Conservation (phyloP, 129 eudicot genomes). For the Flaveria trinervia region DNA sequence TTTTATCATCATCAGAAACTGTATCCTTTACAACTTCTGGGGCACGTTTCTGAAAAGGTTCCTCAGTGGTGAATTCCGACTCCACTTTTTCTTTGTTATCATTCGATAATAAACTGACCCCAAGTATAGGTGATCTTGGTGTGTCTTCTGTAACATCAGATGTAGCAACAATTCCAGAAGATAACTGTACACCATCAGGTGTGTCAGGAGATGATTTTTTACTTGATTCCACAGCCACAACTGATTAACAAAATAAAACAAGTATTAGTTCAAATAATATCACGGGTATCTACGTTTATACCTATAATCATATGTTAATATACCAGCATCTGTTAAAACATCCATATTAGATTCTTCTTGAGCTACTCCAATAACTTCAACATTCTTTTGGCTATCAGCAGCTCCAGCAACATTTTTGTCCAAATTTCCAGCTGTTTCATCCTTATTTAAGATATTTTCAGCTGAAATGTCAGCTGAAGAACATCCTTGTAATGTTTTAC, state of each 20-base stretch:
- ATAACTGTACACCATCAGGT: constrained; percentile 16
- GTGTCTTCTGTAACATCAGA: constrained; percentile 36
- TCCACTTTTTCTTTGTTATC: constrained; percentile 34
- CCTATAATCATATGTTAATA: constrained; percentile 11
- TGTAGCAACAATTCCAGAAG: constrained; percentile 29
- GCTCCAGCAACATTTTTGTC: constrained; percentile 29
- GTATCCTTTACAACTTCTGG: constrained; percentile 34
- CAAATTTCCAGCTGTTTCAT: constrained; percentile 32
- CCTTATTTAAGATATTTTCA: constrained; percentile 28
- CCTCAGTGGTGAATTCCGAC: constrained; percentile 28
- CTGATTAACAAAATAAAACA: constrained; percentile 36
- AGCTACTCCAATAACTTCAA: constrained; percentile 31
- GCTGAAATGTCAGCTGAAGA: constrained; percentile 36
- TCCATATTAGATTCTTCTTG: constrained; percentile 35
- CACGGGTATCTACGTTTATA: not conserved
- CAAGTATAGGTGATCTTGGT: constrained; percentile 43
- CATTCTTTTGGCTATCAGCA: constrained; percentile 33
- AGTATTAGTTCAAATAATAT: constrained; percentile 10
- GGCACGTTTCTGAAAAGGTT: constrained; percentile 22
- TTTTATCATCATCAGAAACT: constrained; percentile 24
- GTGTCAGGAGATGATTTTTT: constrained; percentile 29
- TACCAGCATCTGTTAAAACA: constrained; percentile 43
- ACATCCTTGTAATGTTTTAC: constrained; percentile 17
- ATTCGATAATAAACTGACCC: constrained; percentile 28
- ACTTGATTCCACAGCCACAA: constrained; percentile 32